These are phyloP conservation scores for Hymenoscyphus scutula DNA, from an alignment of 2,329 filamentous ascomycete genomes.

Conservation along the genomic window DNA sequence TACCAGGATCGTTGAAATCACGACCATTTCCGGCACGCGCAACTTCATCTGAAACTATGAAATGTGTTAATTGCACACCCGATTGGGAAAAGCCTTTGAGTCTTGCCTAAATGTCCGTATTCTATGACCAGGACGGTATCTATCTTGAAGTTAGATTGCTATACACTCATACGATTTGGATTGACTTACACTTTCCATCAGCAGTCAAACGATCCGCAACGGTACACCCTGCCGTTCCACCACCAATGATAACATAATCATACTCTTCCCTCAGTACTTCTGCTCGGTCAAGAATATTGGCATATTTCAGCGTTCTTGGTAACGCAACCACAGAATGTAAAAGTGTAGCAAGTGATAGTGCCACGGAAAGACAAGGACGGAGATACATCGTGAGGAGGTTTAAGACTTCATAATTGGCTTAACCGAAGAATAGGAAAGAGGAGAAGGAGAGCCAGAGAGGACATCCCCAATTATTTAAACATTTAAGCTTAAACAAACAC, in stretches of 20 bases:
- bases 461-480: too few relatives aligned
- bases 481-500: too few relatives aligned
- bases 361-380: too few relatives aligned
- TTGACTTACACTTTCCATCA: conserved; percentile 5
- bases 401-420: too few relatives aligned
- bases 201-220: conserved; percentile 7
- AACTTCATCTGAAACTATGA: not conserved
- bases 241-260: conserved; percentile 10
- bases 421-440: too few relatives aligned
- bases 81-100: not conserved
- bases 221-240: conserved; percentile 8
- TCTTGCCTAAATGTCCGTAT: not conserved
- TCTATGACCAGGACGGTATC: conserved; percentile 10
- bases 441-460: too few relatives aligned
- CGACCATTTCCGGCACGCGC: not conserved
- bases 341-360: too few relatives aligned
- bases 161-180: too few relatives aligned
- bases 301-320: not conserved
- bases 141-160: not conserved
- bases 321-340: not conserved
- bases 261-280: not conserved
- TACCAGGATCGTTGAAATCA: not conserved
- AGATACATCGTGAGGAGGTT: too few relatives aligned
- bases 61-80: not conserved
- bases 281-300: not conserved